A percentile compares a stretch with the other conserved stretches of the same genome.
Evolutionary conservation across 306 rosid genomes (phyloP).

Genomic region (Senna siamea): DNA sequence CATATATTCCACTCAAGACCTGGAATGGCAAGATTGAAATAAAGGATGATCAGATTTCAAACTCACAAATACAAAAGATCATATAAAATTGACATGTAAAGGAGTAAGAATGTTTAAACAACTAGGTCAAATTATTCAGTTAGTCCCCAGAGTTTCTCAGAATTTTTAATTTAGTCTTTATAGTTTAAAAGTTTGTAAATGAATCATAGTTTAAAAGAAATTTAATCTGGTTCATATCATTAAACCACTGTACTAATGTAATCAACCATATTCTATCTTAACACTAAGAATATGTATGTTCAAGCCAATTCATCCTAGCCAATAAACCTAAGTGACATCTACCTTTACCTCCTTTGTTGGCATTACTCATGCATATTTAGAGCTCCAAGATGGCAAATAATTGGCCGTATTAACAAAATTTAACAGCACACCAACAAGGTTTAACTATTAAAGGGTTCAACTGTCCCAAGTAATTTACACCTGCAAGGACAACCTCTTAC

Average conservation of each 20-base stretch:
- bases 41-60: background rate
- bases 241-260: background rate
- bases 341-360: background rate
- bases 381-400: background rate
- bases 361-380: background rate
- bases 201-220: background rate
- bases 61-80: slow-evolving; percentile 19
- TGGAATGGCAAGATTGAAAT: slow-evolving; percentile 37
- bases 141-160: background rate
- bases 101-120: slow-evolving; percentile 7
- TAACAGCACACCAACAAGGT: background rate
- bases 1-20: slow-evolving; percentile 91
- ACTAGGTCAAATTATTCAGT: background rate
- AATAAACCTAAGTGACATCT: background rate
- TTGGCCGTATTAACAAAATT: background rate
- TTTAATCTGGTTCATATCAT: background rate
- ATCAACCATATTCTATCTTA: background rate
- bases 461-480: slow-evolving; percentile 21
- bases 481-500: slow-evolving; percentile 25
- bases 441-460: slow-evolving; percentile 2
- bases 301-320: background rate
- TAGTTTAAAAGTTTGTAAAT: background rate
- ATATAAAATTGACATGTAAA: slow-evolving; percentile 12
- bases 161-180: background rate
- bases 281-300: background rate